phyloP scores from a whole-genome alignment of 164 flowering plant genomes.

The Tetrastigma voinierianum region DNA sequence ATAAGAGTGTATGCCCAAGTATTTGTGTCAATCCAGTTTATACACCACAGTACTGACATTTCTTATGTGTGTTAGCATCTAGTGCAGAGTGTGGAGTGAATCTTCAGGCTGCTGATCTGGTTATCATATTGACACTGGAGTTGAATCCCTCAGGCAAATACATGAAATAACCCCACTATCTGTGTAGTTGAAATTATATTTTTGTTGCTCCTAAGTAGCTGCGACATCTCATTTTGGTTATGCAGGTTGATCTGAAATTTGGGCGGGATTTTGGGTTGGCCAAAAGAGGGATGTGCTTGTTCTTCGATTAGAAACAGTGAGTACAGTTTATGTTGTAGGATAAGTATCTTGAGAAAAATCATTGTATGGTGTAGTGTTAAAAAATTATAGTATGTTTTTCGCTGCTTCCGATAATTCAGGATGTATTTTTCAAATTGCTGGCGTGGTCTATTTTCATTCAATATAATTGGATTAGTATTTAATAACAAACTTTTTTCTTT shows the following conservation, averaged over 20 bases:
- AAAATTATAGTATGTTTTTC: too few relatives aligned
- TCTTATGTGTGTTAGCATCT: slow-evolving; percentile 57
- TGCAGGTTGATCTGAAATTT: slow-evolving; percentile 98
- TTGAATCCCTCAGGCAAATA: slow-evolving; percentile 99
- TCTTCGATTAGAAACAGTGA: slow-evolving; percentile 92
- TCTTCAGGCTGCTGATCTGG: slow-evolving; percentile 99
- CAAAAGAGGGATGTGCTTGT: slow-evolving; percentile 99
- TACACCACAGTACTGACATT: slow-evolving; percentile 12
- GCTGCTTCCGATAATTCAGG: too few relatives aligned
- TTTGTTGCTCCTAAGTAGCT: slow-evolving; percentile 8
- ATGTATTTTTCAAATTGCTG: too few relatives aligned
- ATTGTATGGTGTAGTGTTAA: too few relatives aligned
- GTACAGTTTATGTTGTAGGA: slow-evolving; percentile 5
- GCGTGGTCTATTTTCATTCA: too few relatives aligned
- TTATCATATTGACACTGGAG: slow-evolving; percentile 98
- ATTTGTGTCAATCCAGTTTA: background rate
- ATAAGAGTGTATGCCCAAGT: too few relatives aligned
- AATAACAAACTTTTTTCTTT: too few relatives aligned
- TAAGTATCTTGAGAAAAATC: background rate
- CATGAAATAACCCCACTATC: slow-evolving; percentile 2
- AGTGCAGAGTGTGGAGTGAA: slow-evolving; percentile 99
- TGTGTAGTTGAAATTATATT: background rate
- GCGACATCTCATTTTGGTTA: slow-evolving; percentile 3
- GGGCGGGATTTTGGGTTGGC: slow-evolving; percentile 98
- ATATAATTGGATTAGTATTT: too few relatives aligned